Conservation (phyloP, 192 early-diverging fungal genomes). For the Radiomyces spectabilis region DNA sequence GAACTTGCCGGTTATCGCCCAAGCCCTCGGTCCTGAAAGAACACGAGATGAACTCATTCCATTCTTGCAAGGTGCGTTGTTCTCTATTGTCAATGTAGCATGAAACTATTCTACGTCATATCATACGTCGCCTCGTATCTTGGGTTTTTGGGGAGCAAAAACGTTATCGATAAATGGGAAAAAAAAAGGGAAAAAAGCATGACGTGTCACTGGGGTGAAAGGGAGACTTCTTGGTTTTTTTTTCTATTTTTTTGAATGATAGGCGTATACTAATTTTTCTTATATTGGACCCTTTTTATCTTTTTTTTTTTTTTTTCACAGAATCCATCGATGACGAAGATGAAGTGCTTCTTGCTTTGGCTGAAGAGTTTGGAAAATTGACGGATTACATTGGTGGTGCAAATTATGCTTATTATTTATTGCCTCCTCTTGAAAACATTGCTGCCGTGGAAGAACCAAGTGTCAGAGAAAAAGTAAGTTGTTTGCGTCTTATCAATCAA, state of each 20-base stretch:
- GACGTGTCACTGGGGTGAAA: background rate
- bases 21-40: constrained; percentile 90
- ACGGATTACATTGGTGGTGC: constrained; percentile 90
- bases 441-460: constrained; percentile 97
- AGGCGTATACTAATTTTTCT: too few relatives aligned
- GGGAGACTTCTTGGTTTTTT: background rate
- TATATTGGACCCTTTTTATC: constrained; percentile 4
- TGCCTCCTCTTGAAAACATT: constrained; percentile 91
- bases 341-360: constrained; percentile 88
- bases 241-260: background rate
- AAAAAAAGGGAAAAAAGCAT: background rate
- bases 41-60: constrained; percentile 95
- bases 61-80: constrained; percentile 96
- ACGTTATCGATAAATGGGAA: background rate
- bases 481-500: background rate
- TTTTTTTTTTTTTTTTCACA: constrained; percentile 27
- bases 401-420: constrained; percentile 74
- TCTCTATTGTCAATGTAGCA: too few relatives aligned
- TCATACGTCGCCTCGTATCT: too few relatives aligned
- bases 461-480: constrained; percentile 98
- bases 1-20: constrained; percentile 76
- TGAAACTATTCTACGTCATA: background rate
- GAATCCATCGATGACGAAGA: constrained; percentile 99
- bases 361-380: constrained; percentile 91
- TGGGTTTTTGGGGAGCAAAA: background rate